Evolutionary conservation across 768 basidiomycete species (phyloP).

Genomic region (Kwoniella europaea): DNA sequence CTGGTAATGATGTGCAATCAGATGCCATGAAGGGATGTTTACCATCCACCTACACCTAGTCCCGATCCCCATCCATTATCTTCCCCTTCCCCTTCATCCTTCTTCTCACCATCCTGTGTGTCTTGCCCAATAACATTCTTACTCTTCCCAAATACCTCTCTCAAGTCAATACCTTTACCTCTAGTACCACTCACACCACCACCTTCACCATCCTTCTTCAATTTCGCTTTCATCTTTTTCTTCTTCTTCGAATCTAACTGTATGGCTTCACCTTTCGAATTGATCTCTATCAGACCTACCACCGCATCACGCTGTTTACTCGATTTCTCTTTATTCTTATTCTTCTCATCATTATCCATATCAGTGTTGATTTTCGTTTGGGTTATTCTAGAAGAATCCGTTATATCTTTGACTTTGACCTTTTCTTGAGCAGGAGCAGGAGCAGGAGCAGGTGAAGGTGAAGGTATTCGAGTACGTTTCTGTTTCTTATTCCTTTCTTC

Average conservation of each 20-base stretch:
- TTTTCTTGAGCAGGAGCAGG: slow-evolving; percentile 1
- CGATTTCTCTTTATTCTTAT: slow-evolving; percentile 2
- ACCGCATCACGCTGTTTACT: slow-evolving; percentile 29
- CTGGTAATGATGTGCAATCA: no score
- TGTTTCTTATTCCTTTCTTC: not conserved
- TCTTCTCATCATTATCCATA: not conserved
- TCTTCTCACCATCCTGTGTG: not conserved
- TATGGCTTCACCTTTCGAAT: slow-evolving; percentile 23
- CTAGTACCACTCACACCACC: not conserved
- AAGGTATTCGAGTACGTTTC: slow-evolving; percentile 4
- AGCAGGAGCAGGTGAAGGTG: slow-evolving; percentile 12
- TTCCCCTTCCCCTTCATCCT: not conserved
- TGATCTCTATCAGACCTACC: slow-evolving; percentile 41
- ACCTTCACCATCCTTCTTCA: slow-evolving; percentile 18
- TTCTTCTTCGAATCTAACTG: slow-evolving; percentile 22
- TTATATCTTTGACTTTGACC: not conserved
- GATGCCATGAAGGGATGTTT: not conserved
- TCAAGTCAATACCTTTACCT: slow-evolving; percentile 26
- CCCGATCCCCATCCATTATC: slow-evolving; percentile 4
- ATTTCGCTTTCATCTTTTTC: slow-evolving; percentile 22
- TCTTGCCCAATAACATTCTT: not conserved
- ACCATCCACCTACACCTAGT: slow-evolving; percentile 48
- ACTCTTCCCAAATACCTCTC: slow-evolving; percentile 25
- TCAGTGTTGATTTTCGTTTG: not conserved
- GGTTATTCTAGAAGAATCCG: not conserved